These are phyloP conservation scores for Boletus reticuloceps DNA, from an alignment of 768 basidiomycete genomes.

Conservation along the genomic window DNA sequence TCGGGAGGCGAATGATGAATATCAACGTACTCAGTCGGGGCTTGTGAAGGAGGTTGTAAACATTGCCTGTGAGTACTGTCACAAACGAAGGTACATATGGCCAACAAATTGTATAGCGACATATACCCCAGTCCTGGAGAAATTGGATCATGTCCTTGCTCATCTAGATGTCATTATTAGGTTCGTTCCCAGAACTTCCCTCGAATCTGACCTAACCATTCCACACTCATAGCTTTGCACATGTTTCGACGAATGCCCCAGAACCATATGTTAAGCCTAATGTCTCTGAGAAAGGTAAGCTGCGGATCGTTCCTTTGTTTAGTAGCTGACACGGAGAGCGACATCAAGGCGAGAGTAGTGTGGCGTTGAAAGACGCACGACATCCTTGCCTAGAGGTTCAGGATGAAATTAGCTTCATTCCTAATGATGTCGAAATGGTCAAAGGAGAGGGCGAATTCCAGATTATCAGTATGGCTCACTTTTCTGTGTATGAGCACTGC, in stretches of 20 bases:
- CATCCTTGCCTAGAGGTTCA: conserved; percentile 98
- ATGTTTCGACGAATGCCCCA: conserved; percentile 84
- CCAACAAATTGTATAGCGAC: conserved; percentile 56
- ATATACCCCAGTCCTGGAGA: conserved; percentile 86
- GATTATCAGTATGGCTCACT: conserved; percentile 70
- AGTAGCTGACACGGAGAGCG: background rate
- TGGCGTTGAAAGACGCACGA: conserved; percentile 80
- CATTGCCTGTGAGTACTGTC: conserved; percentile 70
- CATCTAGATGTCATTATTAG: conserved; percentile 90
- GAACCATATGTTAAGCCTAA: conserved; percentile 87
- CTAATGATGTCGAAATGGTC: conserved; percentile 94
- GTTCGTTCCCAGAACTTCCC: conserved; percentile 36
- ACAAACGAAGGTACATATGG: background rate
- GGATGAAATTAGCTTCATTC: conserved; percentile 92
- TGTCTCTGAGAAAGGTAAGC: conserved; percentile 69
- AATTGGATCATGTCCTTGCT: conserved; percentile 78
- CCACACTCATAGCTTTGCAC: conserved; percentile 66
- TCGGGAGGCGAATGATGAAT: conserved; percentile 61
- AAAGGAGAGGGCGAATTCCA: conserved; percentile 94
- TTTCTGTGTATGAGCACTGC: background rate
- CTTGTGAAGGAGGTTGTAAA: conserved; percentile 91
- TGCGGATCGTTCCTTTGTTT: background rate
- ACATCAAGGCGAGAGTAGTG: conserved; percentile 66
- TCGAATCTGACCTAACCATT: background rate
- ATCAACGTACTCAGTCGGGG: conserved; percentile 71